Base-by-base conservation (phyloP, 2,329 filamentous ascomycete species). In the Verticillium dahliae region DNA sequence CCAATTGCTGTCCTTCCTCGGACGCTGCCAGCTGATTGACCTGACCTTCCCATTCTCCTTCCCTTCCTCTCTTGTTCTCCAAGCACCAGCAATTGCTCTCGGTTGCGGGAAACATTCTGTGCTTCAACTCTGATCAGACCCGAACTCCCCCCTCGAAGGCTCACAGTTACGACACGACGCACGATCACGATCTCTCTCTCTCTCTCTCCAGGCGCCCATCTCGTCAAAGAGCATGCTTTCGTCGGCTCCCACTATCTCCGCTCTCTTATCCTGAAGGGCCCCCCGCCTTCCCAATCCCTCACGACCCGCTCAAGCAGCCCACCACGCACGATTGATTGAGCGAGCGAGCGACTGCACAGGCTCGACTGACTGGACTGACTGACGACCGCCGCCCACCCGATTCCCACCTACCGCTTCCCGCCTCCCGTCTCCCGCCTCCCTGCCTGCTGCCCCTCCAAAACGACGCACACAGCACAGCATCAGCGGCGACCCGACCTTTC, bases 401-500 rank as follows among this genome's bases (percentile, higher is more conserved):
- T 34, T 58, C 38, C 56, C 37, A 10, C 38, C 37, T 58, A 31
- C 37, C 56, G 37, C 56, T 18, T 57, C 56, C 34, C 34, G n/a
- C n/a, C 37, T 31, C 37, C 22, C n/a, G 56, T 13, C 22, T 55
- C 52, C 52, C 52, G 13, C 37, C 22, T 27, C 37, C 11, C 22
- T 55, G n/a, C 52, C 52, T 9, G 27, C 55, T 37, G 55, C 55
- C 35, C 55, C n/a, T 57, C 55, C 55, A 57, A 57, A 57, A 37
- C n/a, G 14, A 34, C 33, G 55, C 55, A 57, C 56, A 58, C 37
- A 27, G 37, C 56, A 58, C 34, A 39, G 34, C 56, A 39, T 22
- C 34, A 27, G 37, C 37, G 37, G 57, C 65, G 67, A 62, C 65
- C 60, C 64, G 65, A 63, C 67, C 35, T 37, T 13, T 64, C 66